These are phyloP conservation scores for Fragilaria crotonensis DNA, from an alignment of 108 stramenopile genomes.

Conservation along the genomic window DNA sequence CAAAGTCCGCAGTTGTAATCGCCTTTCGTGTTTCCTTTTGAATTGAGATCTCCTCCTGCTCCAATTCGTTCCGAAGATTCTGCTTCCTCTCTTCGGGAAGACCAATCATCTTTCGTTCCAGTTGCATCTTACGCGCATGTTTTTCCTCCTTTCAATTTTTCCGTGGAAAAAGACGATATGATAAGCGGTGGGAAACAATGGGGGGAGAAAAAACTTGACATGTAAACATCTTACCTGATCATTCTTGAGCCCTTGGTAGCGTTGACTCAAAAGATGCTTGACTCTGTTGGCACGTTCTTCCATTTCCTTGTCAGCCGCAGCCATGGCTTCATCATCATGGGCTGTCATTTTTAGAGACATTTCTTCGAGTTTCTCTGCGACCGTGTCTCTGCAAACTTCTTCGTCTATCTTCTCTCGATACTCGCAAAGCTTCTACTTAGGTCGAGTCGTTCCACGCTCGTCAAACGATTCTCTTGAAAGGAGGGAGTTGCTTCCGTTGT, in stretches of 20 bases:
- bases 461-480: too few species aligned
- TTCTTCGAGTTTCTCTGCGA: too few species aligned
- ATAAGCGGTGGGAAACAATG: neutral
- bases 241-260: constrained; percentile 65
- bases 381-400: too few species aligned
- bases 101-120: constrained; percentile 80
- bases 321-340: constrained; percentile 55
- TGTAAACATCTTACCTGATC: constrained; percentile 45
- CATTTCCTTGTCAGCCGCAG: constrained; percentile 87
- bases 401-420: too few species aligned
- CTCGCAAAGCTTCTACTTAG: too few species aligned
- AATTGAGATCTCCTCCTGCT: constrained; percentile 72
- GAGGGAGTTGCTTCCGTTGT: too few species aligned
- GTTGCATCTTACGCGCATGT: constrained; percentile 71
- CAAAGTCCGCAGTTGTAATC: constrained; percentile 84
- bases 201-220: constrained; percentile 4
- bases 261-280: constrained; percentile 73
- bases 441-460: too few species aligned
- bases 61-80: constrained; percentile 55
- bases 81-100: constrained; percentile 79
- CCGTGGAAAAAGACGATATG: neutral
- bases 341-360: too few species aligned
- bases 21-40: constrained; percentile 73
- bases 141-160: constrained; percentile 48
- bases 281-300: constrained; percentile 83